Evolutionary conservation across 148 eudicot species (phyloP).

Genomic region (Rhododendron ovatum): DNA sequence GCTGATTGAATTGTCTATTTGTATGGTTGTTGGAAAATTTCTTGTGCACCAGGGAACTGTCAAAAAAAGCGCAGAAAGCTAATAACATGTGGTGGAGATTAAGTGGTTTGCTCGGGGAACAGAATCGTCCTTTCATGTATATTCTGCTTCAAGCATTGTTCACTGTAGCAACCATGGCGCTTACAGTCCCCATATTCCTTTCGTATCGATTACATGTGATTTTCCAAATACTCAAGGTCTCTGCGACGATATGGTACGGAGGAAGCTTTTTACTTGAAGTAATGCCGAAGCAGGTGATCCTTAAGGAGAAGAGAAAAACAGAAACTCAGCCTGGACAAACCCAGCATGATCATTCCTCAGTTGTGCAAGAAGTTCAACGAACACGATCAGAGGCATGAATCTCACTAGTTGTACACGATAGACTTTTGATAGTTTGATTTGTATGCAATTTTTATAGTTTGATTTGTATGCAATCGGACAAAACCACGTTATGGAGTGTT

Average conservation of each 20-base stretch:
- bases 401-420: not conserved
- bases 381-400: not conserved
- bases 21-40: not conserved
- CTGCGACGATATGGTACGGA: slow-evolving; percentile 90
- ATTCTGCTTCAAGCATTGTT: slow-evolving; percentile 69
- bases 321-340: slow-evolving; percentile 31
- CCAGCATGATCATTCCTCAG: slow-evolving; percentile 15
- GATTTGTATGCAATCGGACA: not conserved
- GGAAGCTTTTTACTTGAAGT: slow-evolving; percentile 90
- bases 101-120: slow-evolving; percentile 86
- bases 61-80: slow-evolving; percentile 94
- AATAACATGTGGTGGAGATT: slow-evolving; percentile 90
- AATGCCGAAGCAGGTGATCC: slow-evolving; percentile 79
- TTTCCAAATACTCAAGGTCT: slow-evolving; percentile 82
- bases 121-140: slow-evolving; percentile 81
- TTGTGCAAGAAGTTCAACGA: not conserved
- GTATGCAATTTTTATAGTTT: not conserved
- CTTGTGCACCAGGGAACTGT: slow-evolving; percentile 67
- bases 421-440: not conserved
- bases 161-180: slow-evolving; percentile 92
- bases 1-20: not conserved
- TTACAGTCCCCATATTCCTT: slow-evolving; percentile 87
- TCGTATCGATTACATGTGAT: slow-evolving; percentile 59
- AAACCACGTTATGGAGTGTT: not conserved
- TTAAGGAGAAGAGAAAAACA: slow-evolving; percentile 70